Evolutionary conservation across 1,139 yeast species (phyloP).

Genomic region (Suhomyces wounanorum): DNA sequence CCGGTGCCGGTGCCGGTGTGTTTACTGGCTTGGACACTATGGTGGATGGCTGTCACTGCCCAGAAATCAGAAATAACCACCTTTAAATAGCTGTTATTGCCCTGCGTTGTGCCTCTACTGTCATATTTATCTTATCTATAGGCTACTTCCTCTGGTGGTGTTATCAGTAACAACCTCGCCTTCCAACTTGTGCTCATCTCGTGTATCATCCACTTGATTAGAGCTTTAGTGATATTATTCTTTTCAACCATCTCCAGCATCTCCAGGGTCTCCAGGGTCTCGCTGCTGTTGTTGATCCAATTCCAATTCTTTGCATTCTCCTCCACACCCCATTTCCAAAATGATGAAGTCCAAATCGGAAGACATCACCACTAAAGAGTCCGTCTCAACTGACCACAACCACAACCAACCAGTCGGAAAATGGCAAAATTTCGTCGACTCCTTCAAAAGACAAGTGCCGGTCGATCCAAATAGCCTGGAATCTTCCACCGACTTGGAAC

Average conservation of each 20-base stretch:
- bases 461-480: background rate
- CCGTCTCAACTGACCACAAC: conserved; percentile 2
- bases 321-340: background rate
- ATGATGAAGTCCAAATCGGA: conserved; percentile 1
- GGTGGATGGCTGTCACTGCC: background rate
- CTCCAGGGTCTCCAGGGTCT: too few species aligned
- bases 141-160: background rate
- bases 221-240: too few species aligned
- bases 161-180: background rate
- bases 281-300: too few species aligned
- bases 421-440: conserved; percentile 35
- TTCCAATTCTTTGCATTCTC: too few species aligned
- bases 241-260: too few species aligned
- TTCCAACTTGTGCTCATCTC: background rate
- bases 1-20: background rate
- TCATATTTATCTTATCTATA: background rate
- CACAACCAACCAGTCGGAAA: conserved; percentile 6
- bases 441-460: conserved; percentile 30
- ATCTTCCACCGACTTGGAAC: conserved; percentile 4
- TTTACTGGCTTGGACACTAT: background rate
- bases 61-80: background rate
- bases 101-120: background rate
- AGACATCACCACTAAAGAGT: conserved; percentile 5
- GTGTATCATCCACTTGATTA: background rate
- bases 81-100: background rate